These are phyloP conservation scores for Croton laevigatus DNA, from an alignment of 441 rosid genomes.

Conservation along the genomic window DNA sequence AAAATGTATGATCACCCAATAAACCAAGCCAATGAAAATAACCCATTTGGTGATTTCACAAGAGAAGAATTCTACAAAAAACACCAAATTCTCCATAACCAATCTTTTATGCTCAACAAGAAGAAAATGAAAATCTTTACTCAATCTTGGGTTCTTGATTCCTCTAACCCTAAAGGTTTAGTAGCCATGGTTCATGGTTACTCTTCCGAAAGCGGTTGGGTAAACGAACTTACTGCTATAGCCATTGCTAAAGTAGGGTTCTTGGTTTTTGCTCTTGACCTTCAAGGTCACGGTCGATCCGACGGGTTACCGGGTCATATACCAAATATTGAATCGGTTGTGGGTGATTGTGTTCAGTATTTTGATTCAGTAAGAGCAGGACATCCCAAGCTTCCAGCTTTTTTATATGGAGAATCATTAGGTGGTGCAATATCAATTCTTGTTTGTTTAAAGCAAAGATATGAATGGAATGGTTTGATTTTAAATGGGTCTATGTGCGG, in stretches of 20 bases:
- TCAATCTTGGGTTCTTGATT: conserved; percentile 28
- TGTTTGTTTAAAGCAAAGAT: conserved; percentile 17
- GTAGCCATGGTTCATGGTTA: conserved; percentile 42
- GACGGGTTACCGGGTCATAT: conserved; percentile 30
- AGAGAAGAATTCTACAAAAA: conserved; percentile 32
- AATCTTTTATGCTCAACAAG: conserved; percentile 23
- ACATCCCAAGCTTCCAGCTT: conserved; percentile 29
- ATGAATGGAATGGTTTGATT: conserved; percentile 31
- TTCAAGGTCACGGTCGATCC: conserved; percentile 36
- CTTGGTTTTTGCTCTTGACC: conserved; percentile 32
- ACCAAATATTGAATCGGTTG: conserved; percentile 23
- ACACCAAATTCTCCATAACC: conserved; percentile 27
- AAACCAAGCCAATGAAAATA: conserved; percentile 29
- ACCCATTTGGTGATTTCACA: conserved; percentile 31
- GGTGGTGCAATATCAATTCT: conserved; percentile 36
- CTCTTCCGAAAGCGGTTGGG: conserved; percentile 36
- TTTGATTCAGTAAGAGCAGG: conserved; percentile 19
- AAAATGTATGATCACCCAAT: conserved; percentile 23
- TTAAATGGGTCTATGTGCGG: conserved; percentile 40
- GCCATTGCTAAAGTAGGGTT: conserved; percentile 32
- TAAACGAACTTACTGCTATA: conserved; percentile 32
- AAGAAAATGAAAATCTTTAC: conserved; percentile 33
- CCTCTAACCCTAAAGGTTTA: conserved; percentile 19
- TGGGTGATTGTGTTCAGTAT: conserved; percentile 26
- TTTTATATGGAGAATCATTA: conserved; percentile 35